phyloP scores from a whole-genome alignment of 1,284 basidiomycete species.

The Microbotryum silenes-acaulis region DNA sequence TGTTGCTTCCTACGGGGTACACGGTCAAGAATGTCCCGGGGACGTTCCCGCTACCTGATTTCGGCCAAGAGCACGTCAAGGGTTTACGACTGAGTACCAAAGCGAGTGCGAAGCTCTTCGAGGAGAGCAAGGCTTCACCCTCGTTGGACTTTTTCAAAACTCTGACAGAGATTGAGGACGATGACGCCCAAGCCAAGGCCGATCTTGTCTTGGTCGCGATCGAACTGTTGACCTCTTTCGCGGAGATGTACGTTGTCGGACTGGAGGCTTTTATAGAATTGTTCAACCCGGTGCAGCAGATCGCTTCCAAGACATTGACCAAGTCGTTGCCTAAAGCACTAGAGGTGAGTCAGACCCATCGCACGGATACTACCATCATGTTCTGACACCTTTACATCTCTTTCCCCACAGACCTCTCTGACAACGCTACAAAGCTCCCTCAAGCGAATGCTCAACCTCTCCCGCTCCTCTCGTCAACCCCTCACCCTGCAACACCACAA shows the following conservation, averaged over 20 bases:
- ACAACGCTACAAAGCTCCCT: neutral
- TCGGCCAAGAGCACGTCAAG: conserved; percentile 41
- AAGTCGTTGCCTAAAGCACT: conserved; percentile 50
- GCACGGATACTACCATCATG: neutral
- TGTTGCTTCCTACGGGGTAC: conserved; percentile 61
- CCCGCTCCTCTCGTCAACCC: conserved; percentile 63
- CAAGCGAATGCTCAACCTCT: conserved; percentile 61
- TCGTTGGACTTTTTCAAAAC: conserved; percentile 1
- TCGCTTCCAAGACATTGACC: conserved; percentile 53
- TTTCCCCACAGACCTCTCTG: neutral
- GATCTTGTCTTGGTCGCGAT: conserved; percentile 58
- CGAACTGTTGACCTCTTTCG: conserved; percentile 57
- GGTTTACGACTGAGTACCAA: neutral
- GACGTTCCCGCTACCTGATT: conserved; percentile 64
- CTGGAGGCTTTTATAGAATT: conserved; percentile 76
- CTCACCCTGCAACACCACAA: conserved; percentile 88
- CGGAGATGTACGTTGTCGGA: conserved; percentile 61
- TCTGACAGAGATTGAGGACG: neutral
- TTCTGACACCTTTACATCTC: neutral
- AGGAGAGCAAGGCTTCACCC: neutral
- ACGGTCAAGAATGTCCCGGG: conserved; percentile 51
- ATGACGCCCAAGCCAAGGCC: conserved; percentile 47
- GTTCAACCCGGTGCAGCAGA: conserved; percentile 57
- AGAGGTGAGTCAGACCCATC: conserved; percentile 48
- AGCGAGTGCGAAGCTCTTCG: no score